These are phyloP conservation scores for Adansonia grandidieri DNA, from an alignment of 441 rosid genomes.

Conservation along the genomic window DNA sequence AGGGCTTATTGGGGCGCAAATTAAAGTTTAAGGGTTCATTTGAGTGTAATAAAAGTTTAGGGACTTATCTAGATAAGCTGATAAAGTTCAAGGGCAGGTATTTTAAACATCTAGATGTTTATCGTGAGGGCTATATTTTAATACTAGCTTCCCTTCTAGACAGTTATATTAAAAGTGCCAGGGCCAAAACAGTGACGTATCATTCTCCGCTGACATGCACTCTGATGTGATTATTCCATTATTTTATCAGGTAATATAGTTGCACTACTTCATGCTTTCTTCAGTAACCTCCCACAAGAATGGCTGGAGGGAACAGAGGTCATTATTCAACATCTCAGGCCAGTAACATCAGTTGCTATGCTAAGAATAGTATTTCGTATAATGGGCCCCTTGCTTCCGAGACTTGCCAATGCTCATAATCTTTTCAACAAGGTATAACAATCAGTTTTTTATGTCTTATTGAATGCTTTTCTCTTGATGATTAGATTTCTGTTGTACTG, in stretches of 20 bases:
- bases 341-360: conserved; percentile 92
- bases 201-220: conserved; percentile 13
- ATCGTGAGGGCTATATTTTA: too few species aligned
- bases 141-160: too few species aligned
- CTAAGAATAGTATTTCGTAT: conserved; percentile 91
- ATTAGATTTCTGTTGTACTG: not conserved
- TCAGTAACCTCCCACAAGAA: conserved; percentile 96
- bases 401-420: conserved; percentile 85
- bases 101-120: too few species aligned
- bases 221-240: conserved; percentile 26
- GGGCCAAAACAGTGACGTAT: not conserved
- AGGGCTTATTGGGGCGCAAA: too few species aligned
- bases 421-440: conserved; percentile 83
- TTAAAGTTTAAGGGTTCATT: too few species aligned
- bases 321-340: conserved; percentile 81
- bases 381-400: conserved; percentile 93
- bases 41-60: too few species aligned
- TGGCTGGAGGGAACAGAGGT: conserved; percentile 92
- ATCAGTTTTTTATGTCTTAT: conserved; percentile 11
- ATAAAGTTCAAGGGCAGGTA: too few species aligned
- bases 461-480: conserved; percentile 14
- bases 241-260: conserved; percentile 74
- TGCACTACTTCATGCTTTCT: conserved; percentile 93
- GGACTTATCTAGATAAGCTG: too few species aligned
- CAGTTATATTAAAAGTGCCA: not conserved